Evolutionary conservation across 2,329 filamentous ascomycete genomes (phyloP), one percentile per base, ranked within the genome.

Genomic region (Clarireedia hainanense): DNA sequence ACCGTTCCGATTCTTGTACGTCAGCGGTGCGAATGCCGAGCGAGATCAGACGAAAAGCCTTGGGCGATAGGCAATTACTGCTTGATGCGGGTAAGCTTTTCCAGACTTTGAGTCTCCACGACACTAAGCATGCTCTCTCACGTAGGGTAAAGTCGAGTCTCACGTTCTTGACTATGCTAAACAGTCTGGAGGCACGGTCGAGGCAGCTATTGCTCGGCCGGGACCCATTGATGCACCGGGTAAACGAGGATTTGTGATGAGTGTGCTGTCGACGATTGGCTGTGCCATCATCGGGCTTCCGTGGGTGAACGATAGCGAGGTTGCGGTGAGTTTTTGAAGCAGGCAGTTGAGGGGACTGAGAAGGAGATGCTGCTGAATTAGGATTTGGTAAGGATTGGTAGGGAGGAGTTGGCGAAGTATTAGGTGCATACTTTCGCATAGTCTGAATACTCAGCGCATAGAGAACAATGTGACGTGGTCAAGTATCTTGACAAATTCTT

Each of bases 1-100:
- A 45, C 73, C 76, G 0, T 68, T 79, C 36, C 72, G 72, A 1
- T 80, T 79, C 57, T 49, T 79, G 2, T 79, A 79, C 61, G 70
- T 76, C 57, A 81, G 77, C 59, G 79, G 77, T 2, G 61, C 67
- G 1, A 67, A 64, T 1, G 69, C 70, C 2, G 71, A 74, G 59
- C 71, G 76, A 1, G 78, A 81, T 47, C 74, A 69, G 20, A 70
- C 62, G 12, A 74, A 77, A 75, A 67, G 51, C 73, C 71, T 1
- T 63, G 58, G 57, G 61, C 72, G 9, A 60, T 72, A 24, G 62
- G 64, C 0, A 67, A 77, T 40, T 80, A 80, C 55, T 60, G 50
- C 6, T 55, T 74, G 9, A 72, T 80, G 71, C 65, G 79, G n/a
- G 78, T 78, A 67, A 60, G 71, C 63, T n/a, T 4, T 30, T 14